Conservation (phyloP, 768 basidiomycete species). For the Cystofilobasidium bisporidii region DNA sequence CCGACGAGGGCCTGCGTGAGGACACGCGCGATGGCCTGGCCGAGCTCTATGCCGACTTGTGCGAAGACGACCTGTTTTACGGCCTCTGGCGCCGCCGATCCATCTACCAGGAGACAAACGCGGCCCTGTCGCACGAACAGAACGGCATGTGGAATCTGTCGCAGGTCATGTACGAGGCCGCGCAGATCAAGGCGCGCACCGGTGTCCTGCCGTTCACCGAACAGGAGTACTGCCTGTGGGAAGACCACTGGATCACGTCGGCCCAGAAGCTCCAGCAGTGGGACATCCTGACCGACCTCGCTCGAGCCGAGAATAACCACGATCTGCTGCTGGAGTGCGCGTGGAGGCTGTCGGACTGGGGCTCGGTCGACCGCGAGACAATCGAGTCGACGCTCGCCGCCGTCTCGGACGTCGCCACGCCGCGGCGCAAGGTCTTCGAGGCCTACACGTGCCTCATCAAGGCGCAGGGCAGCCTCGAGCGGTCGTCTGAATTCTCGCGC, state of each 20-base stretch:
- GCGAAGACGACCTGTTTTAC: conserved; percentile 95
- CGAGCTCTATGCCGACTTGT: conserved; percentile 88
- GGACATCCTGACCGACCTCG: conserved; percentile 88
- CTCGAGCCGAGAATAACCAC: conserved; percentile 75
- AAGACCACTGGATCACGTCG: conserved; percentile 95
- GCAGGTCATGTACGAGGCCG: conserved; percentile 64
- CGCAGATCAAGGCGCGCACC: conserved; percentile 71
- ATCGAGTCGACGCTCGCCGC: conserved; percentile 69
- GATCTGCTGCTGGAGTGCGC: conserved; percentile 90
- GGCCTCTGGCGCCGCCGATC: conserved; percentile 87
- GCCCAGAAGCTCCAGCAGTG: conserved; percentile 92
- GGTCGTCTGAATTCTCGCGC: conserved; percentile 67
- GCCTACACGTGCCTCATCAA: conserved; percentile 84
- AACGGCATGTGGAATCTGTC: conserved; percentile 96
- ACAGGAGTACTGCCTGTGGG: conserved; percentile 94
- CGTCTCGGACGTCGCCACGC: conserved; percentile 78
- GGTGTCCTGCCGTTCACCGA: conserved; percentile 84
- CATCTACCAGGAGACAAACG: conserved; percentile 66
- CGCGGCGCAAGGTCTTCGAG: conserved; percentile 94
- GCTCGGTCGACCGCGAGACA: conserved; percentile 52
- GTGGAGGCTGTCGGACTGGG: conserved; percentile 87
- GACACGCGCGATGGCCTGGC: conserved; percentile 80
- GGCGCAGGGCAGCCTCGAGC: conserved; percentile 51
- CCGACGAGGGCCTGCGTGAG: conserved; percentile 67
- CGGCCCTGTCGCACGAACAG: conserved; percentile 78